Percentiles rank a stretch among this genome's conserved stretches.
phyloP scores from a whole-genome alignment of 352 stramenopile genomes.

The Hyaloperonospora brassicae region DNA sequence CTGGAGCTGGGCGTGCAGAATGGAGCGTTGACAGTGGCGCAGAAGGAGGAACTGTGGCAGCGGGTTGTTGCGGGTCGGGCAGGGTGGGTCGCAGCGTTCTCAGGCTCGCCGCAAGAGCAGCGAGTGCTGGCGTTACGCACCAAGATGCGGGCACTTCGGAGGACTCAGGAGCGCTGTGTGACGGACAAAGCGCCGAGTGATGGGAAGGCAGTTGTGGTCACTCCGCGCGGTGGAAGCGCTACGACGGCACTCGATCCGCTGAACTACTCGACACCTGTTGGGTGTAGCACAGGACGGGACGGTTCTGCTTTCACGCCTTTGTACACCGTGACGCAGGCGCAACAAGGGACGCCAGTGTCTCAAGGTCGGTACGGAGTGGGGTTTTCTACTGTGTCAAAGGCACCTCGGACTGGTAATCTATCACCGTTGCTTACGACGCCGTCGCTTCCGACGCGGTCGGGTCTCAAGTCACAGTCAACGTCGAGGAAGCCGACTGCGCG shows the following conservation, averaged over 20 bases:
- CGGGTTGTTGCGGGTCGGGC: constrained; percentile 27
- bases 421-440: constrained; percentile 40
- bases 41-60: constrained; percentile 39
- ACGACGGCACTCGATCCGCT: constrained; percentile 11
- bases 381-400: constrained; percentile 43
- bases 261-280: constrained; percentile 15
- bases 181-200: constrained; percentile 3
- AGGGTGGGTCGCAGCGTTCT: constrained; percentile 24
- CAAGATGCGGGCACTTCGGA: constrained; percentile 11
- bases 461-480: constrained; percentile 42
- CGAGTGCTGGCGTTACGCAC: constrained; percentile 14
- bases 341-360: constrained; percentile 7
- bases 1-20: constrained; percentile 42
- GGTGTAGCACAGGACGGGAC: constrained; percentile 1
- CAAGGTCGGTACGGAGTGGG: constrained; percentile 12
- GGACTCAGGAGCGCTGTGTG: constrained; percentile 6
- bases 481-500: constrained; percentile 38
- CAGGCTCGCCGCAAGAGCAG: constrained; percentile 25
- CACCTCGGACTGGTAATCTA: constrained; percentile 17
- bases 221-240: constrained; percentile 13
- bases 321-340: constrained; percentile 1
- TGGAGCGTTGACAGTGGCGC: constrained; percentile 24
- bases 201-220: constrained; percentile 10
- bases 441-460: constrained; percentile 29
- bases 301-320: not conserved